Conservation (phyloP, 768 basidiomycete genomes). For the Rhizopogon roseolus region DNA sequence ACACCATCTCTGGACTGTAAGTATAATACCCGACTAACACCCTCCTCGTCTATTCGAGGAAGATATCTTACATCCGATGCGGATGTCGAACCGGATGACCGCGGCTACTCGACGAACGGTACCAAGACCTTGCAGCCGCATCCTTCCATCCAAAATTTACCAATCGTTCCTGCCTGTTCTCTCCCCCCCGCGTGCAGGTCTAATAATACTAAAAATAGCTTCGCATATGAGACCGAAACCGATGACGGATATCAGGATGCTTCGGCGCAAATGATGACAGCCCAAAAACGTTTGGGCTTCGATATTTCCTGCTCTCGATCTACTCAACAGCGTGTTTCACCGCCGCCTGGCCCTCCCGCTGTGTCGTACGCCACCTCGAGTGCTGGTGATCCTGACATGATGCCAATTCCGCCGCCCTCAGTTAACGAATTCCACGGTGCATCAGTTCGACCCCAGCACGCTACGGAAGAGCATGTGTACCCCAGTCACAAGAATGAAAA, state of each 20-base stretch:
- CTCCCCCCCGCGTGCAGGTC: conserved; percentile 4
- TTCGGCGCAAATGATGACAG: background rate
- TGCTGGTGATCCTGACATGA: background rate
- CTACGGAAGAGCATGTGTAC: conserved; percentile 1
- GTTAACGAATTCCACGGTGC: background rate
- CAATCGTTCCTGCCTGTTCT: background rate
- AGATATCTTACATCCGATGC: background rate
- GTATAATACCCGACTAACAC: no score
- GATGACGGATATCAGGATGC: conserved; percentile 8
- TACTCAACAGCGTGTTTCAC: conserved; percentile 3
- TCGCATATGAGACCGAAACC: conserved; percentile 11
- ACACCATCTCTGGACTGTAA: no score
- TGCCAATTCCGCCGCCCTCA: background rate
- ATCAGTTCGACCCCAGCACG: background rate
- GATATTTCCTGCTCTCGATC: conserved; percentile 1
- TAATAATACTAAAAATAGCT: conserved; percentile 7
- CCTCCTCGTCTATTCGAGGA: conserved; percentile 5
- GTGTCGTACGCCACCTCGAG: conserved; percentile 15
- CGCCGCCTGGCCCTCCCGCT: conserved; percentile 11
- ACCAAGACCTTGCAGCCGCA: conserved; percentile 7
- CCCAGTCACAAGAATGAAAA: background rate
- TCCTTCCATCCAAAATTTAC: background rate
- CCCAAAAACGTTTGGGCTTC: background rate
- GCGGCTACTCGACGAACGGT: conserved; percentile 17
- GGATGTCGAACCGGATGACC: conserved; percentile 11